Evolutionary conservation across 805 yeast genomes (phyloP), one percentile per base, ranked within the genome.

Genomic region (Sporopachydermia quercuum): DNA sequence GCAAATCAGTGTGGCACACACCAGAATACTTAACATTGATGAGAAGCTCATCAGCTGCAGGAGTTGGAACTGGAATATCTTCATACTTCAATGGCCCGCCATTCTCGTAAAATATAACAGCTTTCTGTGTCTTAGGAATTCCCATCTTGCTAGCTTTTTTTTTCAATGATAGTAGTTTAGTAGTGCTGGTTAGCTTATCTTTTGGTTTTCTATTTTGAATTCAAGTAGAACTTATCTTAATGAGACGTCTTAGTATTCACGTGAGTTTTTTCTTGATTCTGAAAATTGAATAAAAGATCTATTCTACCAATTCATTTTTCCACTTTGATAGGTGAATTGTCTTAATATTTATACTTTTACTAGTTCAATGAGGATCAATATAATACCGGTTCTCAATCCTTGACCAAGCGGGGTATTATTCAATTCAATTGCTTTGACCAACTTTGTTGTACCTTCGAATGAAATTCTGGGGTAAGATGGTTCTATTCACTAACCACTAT

Each of bases 1-100:
- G 95, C 58, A 85, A 71, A 57, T 84, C 95, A 30, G 94, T 83
- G 69, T 86, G 95, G 64, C 95, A 84, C 42, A 84, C 94, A 62
- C 95, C 95, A 18, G 94, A 75, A 70, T 77, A 84, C 64, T 75
- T 76, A 61, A 85, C 76, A 60, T 85, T 76, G 63, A 85, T 68
- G 57, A 85, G 70, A 49, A 84, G 68, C 63, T 84, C 87, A 56
- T 76, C 78, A 44, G 83, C 63, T 56, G 71, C 78, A 52, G 94
- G 94, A 38, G 57, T 61, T 52, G 94, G 93, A 42, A 83, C 89
- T 40, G 87, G 80, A 46, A 82, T 73, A 51, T 82, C 86, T 56
- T 70, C 71, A 69, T 76, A 78, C 45, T 62, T 58, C 49, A 81
- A 61, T 43, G 71, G 68, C 51, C 85, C 85, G 47, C 74, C 73